Percentiles rank a stretch among this genome's conserved stretches.
Conservation (phyloP, 192 early-diverging fungal genomes). For the Lobosporangium transversale region DNA sequence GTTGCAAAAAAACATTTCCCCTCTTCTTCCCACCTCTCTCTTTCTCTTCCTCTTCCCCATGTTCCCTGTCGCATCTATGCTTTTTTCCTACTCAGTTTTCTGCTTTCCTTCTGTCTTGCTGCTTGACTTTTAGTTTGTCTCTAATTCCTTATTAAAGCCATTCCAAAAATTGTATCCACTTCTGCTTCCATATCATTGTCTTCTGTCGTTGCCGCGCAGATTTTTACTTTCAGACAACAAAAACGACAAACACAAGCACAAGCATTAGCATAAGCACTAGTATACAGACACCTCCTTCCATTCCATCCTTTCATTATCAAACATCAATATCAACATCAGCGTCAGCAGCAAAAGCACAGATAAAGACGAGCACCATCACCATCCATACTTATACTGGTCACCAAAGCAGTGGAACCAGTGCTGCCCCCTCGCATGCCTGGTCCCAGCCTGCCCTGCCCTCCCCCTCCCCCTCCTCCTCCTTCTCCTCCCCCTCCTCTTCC, state of each 20-base stretch:
- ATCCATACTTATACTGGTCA: neutral
- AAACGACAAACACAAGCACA: conserved; percentile 10
- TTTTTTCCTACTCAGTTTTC: neutral
- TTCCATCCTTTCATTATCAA: too few species aligned
- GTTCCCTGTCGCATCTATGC: neutral
- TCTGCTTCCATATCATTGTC: neutral
- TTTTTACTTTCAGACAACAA: neutral
- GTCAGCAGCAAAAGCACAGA: neutral
- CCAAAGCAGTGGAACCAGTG: neutral
- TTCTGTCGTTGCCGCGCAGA: too few species aligned
- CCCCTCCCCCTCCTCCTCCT: neutral
- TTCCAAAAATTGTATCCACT: too few species aligned
- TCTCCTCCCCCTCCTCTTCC: neutral
- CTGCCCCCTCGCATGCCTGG: neutral
- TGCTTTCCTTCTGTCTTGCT: neutral
- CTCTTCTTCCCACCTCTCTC: neutral
- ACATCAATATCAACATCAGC: neutral
- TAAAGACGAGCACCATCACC: neutral
- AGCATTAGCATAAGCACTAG: neutral
- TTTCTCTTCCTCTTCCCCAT: neutral
- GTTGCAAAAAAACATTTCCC: neutral
- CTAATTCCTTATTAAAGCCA: too few species aligned
- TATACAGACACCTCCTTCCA: too few species aligned
- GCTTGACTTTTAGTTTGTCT: neutral
- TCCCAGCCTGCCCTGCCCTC: neutral